A percentile compares a stretch with the other conserved stretches of the same genome.
Conservation (phyloP, 441 rosid species). For the Pelargonium fulgidum region DNA sequence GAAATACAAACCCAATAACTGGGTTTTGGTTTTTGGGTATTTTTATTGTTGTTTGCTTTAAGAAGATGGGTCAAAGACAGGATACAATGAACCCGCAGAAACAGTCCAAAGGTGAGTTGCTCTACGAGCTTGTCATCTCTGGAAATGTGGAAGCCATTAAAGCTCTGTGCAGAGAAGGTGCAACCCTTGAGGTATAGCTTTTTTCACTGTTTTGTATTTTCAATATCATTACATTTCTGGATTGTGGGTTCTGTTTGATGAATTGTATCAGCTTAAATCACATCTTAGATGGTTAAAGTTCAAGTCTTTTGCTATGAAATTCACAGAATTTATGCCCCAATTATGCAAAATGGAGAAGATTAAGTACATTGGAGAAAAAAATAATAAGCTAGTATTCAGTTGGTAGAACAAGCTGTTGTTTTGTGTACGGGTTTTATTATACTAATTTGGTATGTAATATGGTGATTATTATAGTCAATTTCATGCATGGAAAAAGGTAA, state of each 20-base stretch:
- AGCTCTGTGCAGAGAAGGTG: slow-evolving; percentile 41
- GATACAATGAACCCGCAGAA: slow-evolving; percentile 33
- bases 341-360: neutral
- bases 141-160: slow-evolving; percentile 40
- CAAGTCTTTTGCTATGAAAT: neutral
- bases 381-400: neutral
- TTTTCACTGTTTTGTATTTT: neutral
- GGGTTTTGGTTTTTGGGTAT: neutral
- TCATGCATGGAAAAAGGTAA: neutral
- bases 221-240: neutral
- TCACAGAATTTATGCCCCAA: neutral
- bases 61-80: slow-evolving; percentile 35
- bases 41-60: neutral
- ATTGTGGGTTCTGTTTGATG: neutral
- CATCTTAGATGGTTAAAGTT: neutral
- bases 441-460: neutral
- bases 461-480: neutral
- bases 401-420: neutral
- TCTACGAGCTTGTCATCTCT: slow-evolving; percentile 32
- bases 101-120: slow-evolving; percentile 45
- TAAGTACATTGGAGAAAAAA: neutral
- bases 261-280: neutral
- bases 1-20: neutral
- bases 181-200: slow-evolving; percentile 42
- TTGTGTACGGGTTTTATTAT: neutral